phyloP scores from a whole-genome alignment of 305 asterid species.

The Fraxinus xanthoxyloides region DNA sequence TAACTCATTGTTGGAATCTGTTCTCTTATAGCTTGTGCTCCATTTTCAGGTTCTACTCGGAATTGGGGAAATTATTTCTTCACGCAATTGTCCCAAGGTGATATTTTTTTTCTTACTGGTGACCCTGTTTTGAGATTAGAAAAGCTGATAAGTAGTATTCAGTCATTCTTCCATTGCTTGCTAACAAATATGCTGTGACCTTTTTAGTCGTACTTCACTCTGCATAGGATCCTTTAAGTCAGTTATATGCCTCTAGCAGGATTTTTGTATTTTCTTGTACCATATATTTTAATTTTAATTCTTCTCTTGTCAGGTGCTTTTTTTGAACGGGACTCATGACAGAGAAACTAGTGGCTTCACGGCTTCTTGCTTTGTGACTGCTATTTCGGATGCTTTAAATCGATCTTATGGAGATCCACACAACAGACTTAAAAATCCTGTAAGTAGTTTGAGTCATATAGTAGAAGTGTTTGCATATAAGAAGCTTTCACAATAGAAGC shows the following conservation, averaged over 20 bases:
- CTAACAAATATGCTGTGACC: not conserved
- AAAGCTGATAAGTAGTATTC: slow-evolving; percentile 7
- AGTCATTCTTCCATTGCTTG: not conserved
- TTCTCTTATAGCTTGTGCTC: slow-evolving; percentile 19
- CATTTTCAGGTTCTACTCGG: slow-evolving; percentile 77
- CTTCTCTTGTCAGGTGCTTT: slow-evolving; percentile 55
- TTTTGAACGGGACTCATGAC: slow-evolving; percentile 82
- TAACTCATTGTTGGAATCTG: not conserved
- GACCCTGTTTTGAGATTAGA: not conserved
- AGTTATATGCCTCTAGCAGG: not conserved
- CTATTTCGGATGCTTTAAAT: slow-evolving; percentile 76
- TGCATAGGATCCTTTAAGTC: slow-evolving; percentile 2
- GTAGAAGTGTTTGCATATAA: not conserved
- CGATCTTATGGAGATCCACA: slow-evolving; percentile 66
- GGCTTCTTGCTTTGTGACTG: slow-evolving; percentile 81
- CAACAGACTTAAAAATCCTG: slow-evolving; percentile 53
- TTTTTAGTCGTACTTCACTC: slow-evolving; percentile 4
- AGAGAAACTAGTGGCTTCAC: slow-evolving; percentile 77
- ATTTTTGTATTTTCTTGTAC: not conserved
- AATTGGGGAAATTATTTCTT: slow-evolving; percentile 77
- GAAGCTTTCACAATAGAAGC: not conserved
- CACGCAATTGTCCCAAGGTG: slow-evolving; percentile 87
- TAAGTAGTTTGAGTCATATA: slow-evolving; percentile 35
- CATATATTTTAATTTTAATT: slow-evolving; percentile 12
- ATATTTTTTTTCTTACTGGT: slow-evolving; percentile 1